Evolutionary conservation across 2,329 filamentous ascomycete species (phyloP).

Genomic region (Leptosphaerulina australis): DNA sequence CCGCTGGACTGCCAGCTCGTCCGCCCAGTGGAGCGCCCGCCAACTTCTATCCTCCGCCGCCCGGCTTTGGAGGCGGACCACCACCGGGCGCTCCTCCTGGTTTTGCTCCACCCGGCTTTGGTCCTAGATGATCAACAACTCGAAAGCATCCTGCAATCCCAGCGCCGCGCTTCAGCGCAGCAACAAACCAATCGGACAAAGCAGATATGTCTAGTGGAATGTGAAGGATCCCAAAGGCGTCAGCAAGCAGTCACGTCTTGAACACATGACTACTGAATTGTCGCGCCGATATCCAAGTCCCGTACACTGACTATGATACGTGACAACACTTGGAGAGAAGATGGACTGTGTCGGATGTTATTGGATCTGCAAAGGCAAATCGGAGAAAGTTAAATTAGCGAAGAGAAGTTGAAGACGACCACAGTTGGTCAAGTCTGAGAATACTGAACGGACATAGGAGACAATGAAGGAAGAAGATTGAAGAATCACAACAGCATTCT

Average conservation of each 20-base stretch:
- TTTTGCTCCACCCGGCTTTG: conserved; percentile 25
- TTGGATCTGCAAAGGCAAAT: too few species aligned
- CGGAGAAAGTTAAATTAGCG: neutral
- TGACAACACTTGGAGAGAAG: too few species aligned
- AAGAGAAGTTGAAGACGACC: neutral
- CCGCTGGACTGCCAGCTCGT: conserved; percentile 53
- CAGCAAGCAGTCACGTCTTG: too few species aligned
- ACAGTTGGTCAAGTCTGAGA: neutral
- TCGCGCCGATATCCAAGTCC: too few species aligned
- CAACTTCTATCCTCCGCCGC: conserved; percentile 38
- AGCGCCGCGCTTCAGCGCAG: conserved; percentile 2
- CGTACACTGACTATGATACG: too few species aligned
- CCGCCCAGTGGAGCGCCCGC: conserved; percentile 69
- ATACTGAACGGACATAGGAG: conserved; percentile 15
- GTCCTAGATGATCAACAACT: conserved; percentile 5
- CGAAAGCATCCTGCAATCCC: neutral
- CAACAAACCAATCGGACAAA: neutral
- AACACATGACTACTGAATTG: too few species aligned
- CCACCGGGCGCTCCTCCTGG: conserved; percentile 20
- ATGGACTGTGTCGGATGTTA: too few species aligned
- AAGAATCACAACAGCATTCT: neutral
- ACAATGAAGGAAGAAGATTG: conserved; percentile 1
- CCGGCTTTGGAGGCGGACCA: conserved; percentile 33
- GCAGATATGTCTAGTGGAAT: too few species aligned
- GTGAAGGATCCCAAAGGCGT: too few species aligned